A percentile compares a stretch with the other conserved stretches of the same genome.
These are phyloP conservation scores for Spinacia oleracea DNA, from an alignment of 179 eudicot species.

Conservation along the genomic window DNA sequence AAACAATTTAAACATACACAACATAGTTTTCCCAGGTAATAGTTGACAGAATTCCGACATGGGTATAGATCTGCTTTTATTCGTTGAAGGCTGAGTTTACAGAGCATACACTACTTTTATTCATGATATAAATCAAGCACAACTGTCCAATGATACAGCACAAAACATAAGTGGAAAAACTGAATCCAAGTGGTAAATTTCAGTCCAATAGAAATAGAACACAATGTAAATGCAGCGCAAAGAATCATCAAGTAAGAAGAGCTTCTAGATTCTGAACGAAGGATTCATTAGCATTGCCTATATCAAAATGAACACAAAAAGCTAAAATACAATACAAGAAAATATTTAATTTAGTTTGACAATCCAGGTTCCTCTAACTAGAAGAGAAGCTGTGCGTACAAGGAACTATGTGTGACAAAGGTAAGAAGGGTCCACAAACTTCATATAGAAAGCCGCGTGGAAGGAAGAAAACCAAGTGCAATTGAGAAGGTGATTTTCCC, in stretches of 20 bases:
- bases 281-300: neutral
- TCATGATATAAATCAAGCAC: neutral
- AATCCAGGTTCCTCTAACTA: neutral
- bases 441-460: neutral
- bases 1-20: neutral
- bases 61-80: conserved; percentile 12
- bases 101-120: neutral
- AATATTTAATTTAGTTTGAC: neutral
- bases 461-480: neutral
- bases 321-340: neutral
- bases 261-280: neutral
- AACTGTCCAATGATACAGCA: neutral
- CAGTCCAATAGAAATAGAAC: neutral
- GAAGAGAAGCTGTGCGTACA: neutral
- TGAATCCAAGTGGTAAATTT: neutral
- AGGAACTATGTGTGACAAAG: neutral
- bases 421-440: neutral
- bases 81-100: neutral
- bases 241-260: neutral
- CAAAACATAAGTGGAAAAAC: neutral
- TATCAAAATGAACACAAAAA: neutral
- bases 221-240: neutral
- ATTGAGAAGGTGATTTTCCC: neutral
- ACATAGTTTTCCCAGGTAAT: neutral
- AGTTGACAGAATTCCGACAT: conserved; percentile 4